Conservation (phyloP, 345 rosid species). For the Turnera subulata region DNA sequence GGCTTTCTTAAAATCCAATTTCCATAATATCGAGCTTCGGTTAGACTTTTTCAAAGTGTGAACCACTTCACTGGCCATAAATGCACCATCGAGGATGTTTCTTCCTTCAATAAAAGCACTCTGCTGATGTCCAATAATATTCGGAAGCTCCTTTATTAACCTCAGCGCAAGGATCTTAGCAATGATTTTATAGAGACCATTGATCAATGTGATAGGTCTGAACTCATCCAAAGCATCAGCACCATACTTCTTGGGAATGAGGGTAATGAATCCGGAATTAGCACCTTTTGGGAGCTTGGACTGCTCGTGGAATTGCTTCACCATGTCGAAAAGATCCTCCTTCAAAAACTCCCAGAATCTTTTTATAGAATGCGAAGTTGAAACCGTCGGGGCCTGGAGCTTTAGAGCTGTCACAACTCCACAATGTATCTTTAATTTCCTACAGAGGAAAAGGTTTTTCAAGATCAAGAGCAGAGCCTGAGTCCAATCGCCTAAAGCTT, state of each 20-base stretch:
- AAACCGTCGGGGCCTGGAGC: not conserved
- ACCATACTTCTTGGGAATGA: not conserved
- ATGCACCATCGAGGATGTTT: not conserved
- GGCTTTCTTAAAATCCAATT: not conserved
- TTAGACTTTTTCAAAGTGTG: not conserved
- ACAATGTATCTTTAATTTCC: not conserved
- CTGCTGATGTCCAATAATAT: not conserved
- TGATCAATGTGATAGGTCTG: not conserved
- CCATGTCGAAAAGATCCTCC: not conserved
- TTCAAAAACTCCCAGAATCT: not conserved
- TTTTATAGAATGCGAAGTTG: not conserved
- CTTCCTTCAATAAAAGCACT: not conserved
- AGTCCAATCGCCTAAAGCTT: not conserved
- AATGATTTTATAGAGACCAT: not conserved
- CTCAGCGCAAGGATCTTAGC: not conserved
- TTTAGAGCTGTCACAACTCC: not conserved
- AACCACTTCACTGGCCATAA: not conserved
- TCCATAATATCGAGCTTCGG: not conserved
- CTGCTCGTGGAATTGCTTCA: not conserved
- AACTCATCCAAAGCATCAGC: not conserved
- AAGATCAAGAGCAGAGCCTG: not conserved
- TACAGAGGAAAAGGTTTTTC: not conserved
- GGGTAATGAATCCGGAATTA: too few relatives aligned
- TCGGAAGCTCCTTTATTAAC: not conserved
- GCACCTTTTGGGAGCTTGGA: not conserved